Percentiles rank a stretch among this genome's conserved stretches.
phyloP scores from a whole-genome alignment of 2,329 filamentous ascomycete genomes.

The Alternaria gaisen region DNA sequence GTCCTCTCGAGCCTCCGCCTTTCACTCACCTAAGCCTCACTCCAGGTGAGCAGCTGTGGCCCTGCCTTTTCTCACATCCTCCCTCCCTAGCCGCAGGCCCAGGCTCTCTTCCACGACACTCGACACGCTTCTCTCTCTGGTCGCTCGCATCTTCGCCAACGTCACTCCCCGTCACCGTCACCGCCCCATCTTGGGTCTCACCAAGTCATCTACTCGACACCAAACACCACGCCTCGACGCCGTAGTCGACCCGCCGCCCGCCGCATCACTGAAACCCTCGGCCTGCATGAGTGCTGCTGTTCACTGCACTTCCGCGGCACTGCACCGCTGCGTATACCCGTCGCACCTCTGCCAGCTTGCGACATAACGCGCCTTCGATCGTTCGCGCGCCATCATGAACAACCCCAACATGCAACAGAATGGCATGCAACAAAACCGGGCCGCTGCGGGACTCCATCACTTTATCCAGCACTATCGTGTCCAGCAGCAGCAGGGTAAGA shows the following conservation, averaged over 20 bases:
- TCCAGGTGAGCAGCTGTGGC: slow-evolving; percentile 17
- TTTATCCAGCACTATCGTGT: slow-evolving; percentile 41
- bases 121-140: not conserved
- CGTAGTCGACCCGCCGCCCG: not conserved
- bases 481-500: slow-evolving; percentile 38
- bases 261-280: slow-evolving; percentile 4
- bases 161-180: slow-evolving; percentile 1
- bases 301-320: slow-evolving; percentile 24
- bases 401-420: slow-evolving; percentile 44
- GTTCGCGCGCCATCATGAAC: slow-evolving; percentile 39
- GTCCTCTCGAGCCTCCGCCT: slow-evolving; percentile 13
- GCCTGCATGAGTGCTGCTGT: slow-evolving; percentile 34
- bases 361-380: slow-evolving; percentile 12
- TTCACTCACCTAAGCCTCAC: slow-evolving; percentile 20
- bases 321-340: slow-evolving; percentile 27
- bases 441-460: slow-evolving; percentile 33
- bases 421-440: slow-evolving; percentile 21
- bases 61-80: slow-evolving; percentile 1
- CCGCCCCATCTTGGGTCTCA: slow-evolving; percentile 1
- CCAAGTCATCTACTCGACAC: slow-evolving; percentile 7
- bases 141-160: slow-evolving; percentile 2
- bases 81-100: slow-evolving; percentile 4
- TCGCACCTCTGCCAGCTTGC: slow-evolving; percentile 8
- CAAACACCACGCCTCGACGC: slow-evolving; percentile 10
- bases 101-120: slow-evolving; percentile 6